Evolutionary conservation across 179 eudicot genomes (phyloP).

Genomic region (Heliamphora pulchella): DNA sequence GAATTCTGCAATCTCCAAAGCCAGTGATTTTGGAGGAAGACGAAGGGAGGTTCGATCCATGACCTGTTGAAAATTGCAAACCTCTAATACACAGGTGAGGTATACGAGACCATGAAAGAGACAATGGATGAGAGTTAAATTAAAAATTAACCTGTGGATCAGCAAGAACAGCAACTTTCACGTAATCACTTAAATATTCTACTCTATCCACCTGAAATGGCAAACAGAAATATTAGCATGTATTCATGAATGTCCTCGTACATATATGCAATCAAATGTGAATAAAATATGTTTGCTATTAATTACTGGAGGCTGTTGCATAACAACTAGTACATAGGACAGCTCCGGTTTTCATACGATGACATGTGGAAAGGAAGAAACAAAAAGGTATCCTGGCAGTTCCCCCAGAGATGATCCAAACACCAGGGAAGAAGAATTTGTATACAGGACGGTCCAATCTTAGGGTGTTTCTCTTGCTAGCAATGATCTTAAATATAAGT

Average conservation of each 20-base stretch:
- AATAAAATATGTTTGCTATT: neutral
- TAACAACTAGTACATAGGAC: neutral
- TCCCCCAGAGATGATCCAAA: neutral
- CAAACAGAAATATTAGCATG: slow-evolving; percentile 14
- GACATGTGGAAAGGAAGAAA: neutral
- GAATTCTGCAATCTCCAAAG: slow-evolving; percentile 68
- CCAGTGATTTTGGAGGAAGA: slow-evolving; percentile 69
- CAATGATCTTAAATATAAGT: neutral
- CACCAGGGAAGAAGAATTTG: neutral
- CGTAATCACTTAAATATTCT: slow-evolving; percentile 34
- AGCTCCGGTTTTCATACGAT: neutral
- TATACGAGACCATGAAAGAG: neutral
- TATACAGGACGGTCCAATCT: neutral
- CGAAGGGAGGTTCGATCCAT: slow-evolving; percentile 79
- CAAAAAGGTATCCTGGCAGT: slow-evolving; percentile 9
- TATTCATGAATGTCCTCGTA: neutral
- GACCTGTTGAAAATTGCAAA: slow-evolving; percentile 38
- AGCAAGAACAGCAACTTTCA: slow-evolving; percentile 78
- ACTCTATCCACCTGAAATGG: slow-evolving; percentile 37
- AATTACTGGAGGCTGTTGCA: neutral
- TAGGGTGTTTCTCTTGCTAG: neutral
- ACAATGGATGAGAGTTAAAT: neutral
- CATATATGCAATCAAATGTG: neutral
- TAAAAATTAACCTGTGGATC: slow-evolving; percentile 71
- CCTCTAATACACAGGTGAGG: neutral